Evolutionary conservation across 2,329 filamentous ascomycete genomes (phyloP).

Genomic region (Metarhizium anisopliae): DNA sequence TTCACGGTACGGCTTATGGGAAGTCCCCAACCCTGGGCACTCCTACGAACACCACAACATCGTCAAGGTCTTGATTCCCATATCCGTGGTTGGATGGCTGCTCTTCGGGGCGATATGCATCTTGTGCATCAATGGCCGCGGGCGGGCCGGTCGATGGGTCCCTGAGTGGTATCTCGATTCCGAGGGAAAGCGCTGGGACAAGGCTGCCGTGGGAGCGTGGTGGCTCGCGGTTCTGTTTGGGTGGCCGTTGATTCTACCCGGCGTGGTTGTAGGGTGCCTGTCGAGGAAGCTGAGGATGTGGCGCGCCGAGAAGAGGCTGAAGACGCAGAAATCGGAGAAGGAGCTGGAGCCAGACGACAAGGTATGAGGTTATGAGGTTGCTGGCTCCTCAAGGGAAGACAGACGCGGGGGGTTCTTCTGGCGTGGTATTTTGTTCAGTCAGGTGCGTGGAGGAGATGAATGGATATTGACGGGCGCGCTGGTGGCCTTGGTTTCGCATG

Average conservation of each 20-base stretch:
- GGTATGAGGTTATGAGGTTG: neutral
- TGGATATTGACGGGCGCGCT: neutral
- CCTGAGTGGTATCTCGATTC: conserved; percentile 25
- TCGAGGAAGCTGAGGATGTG: conserved; percentile 41
- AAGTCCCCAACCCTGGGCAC: neutral
- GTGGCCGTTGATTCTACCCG: conserved; percentile 53
- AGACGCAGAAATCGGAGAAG: conserved; percentile 39
- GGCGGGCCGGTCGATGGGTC: conserved; percentile 20
- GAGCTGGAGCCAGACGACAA: neutral
- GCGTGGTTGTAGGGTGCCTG: conserved; percentile 69
- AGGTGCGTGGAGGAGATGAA: neutral
- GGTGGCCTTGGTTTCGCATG: neutral
- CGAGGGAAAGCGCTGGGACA: conserved; percentile 11
- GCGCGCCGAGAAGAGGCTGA: conserved; percentile 31
- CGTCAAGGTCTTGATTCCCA: conserved; percentile 12
- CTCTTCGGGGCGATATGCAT: conserved; percentile 22
- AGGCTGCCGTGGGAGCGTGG: conserved; percentile 16
- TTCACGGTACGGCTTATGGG: neutral
- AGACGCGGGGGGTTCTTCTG: neutral
- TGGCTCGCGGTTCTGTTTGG: conserved; percentile 19
- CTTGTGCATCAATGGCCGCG: conserved; percentile 20
- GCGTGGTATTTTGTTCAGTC: neutral
- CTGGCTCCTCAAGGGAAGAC: neutral
- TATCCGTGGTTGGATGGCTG: conserved; percentile 20
- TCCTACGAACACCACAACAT: conserved; percentile 1